Evolutionary conservation across 169 alveolate species (phyloP).

Genomic region (Plasmodium vinckei): DNA sequence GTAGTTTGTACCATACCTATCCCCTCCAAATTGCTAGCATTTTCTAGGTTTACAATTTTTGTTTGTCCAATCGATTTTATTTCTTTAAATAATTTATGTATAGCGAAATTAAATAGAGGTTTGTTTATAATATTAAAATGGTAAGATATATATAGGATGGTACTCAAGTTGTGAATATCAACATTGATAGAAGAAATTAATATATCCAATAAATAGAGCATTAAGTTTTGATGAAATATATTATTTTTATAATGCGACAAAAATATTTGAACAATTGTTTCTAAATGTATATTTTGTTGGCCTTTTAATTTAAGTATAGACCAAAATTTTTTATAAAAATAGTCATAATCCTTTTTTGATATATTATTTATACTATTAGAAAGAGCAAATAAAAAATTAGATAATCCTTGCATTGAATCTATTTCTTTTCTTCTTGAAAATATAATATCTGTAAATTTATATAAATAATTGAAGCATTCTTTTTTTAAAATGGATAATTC

Average conservation of each 20-base stretch:
- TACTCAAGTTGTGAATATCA: constrained; percentile 12
- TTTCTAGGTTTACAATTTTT: no score
- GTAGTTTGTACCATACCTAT: no score
- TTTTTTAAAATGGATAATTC: no score
- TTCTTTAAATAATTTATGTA: constrained; percentile 12
- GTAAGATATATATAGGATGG: constrained; percentile 28
- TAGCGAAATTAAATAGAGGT: constrained; percentile 5
- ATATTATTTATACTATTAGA: constrained; percentile 26
- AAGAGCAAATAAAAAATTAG: constrained; percentile 34
- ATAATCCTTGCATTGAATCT: constrained; percentile 56
- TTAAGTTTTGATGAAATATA: constrained; percentile 15
- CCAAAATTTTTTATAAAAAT: constrained; percentile 45
- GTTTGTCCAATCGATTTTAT: neutral
- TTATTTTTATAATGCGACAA: constrained; percentile 54
- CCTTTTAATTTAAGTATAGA: constrained; percentile 8
- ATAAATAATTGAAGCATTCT: neutral
- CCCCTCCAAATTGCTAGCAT: no score
- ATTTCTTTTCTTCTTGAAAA: constrained; percentile 35
- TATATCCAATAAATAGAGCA: constrained; percentile 10
- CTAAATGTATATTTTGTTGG: constrained; percentile 12
- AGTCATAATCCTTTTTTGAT: constrained; percentile 21
- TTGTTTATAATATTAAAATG: constrained; percentile 40
- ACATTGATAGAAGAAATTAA: neutral
- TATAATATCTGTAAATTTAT: constrained; percentile 19
- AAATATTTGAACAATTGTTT: constrained; percentile 48